phyloP scores from a whole-genome alignment of 441 rosid species.

The Melastoma candidum region DNA sequence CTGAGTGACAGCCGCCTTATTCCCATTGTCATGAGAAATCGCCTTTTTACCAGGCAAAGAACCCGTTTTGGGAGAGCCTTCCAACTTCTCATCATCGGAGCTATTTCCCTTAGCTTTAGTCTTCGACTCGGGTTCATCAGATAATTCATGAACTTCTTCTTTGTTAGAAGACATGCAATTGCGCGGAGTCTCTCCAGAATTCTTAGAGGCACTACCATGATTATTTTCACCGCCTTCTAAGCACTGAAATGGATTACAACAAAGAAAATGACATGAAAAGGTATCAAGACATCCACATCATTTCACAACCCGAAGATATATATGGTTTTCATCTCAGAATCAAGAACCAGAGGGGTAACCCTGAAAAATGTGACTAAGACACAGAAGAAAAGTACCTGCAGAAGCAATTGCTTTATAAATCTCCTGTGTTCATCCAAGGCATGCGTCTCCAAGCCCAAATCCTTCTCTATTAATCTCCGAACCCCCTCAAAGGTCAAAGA shows the following conservation, averaged over 20 bases:
- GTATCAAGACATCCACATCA: no score
- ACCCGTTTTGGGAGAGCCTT: slow-evolving; percentile 79
- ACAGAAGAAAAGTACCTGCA: slow-evolving; percentile 30
- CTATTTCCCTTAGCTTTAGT: slow-evolving; percentile 28
- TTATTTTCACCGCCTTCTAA: slow-evolving; percentile 28
- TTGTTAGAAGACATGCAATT: slow-evolving; percentile 20
- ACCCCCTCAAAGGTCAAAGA: slow-evolving; percentile 74
- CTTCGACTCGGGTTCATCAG: slow-evolving; percentile 30
- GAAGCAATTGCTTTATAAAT: slow-evolving; percentile 52
- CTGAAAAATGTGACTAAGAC: no score
- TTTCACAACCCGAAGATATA: no score
- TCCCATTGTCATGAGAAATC: slow-evolving; percentile 23
- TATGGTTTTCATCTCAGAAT: no score
- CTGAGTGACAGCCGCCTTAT: slow-evolving; percentile 30
- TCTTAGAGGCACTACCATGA: slow-evolving; percentile 31
- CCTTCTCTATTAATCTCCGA: slow-evolving; percentile 75
- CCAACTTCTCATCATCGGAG: slow-evolving; percentile 49
- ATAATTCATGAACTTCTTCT: slow-evolving; percentile 28
- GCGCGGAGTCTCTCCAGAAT: slow-evolving; percentile 29
- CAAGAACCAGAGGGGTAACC: no score
- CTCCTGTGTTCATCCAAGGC: slow-evolving; percentile 71
- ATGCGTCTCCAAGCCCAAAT: slow-evolving; percentile 44
- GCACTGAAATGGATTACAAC: slow-evolving; percentile 32
- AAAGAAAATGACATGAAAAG: background rate
- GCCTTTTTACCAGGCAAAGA: slow-evolving; percentile 36